These are phyloP conservation scores for Cyclotella atomus DNA, from an alignment of 108 stramenopile species.

Conservation along the genomic window DNA sequence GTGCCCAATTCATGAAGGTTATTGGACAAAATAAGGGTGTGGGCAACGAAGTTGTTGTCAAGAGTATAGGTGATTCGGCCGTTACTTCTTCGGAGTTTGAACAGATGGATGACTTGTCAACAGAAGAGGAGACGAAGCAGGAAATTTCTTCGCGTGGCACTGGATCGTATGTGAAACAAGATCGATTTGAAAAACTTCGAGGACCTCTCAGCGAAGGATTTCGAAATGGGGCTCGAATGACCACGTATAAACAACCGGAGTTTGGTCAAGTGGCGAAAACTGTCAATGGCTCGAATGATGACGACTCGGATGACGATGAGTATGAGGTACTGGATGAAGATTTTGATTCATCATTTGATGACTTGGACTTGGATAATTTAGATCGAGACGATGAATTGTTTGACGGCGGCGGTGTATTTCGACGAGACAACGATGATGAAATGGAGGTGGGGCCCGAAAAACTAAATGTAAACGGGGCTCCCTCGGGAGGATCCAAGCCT, in stretches of 20 bases:
- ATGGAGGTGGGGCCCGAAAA: conserved; percentile 6
- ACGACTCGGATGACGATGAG: neutral
- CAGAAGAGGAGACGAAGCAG: no score
- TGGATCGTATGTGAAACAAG: neutral
- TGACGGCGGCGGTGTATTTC: conserved; percentile 13
- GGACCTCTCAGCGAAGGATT: conserved; percentile 36
- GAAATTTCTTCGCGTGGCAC: no score
- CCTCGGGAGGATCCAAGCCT: neutral
- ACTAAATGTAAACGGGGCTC: neutral
- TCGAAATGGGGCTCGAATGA: conserved; percentile 34
- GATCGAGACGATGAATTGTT: neutral
- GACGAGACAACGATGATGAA: neutral
- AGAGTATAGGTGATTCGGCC: conserved; percentile 2
- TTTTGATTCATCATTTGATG: conserved; percentile 1
- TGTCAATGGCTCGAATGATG: neutral
- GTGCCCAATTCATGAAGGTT: conserved; percentile 21
- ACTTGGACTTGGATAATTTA: neutral
- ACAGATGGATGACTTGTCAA: neutral
- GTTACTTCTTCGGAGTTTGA: neutral
- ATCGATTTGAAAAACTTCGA: conserved; percentile 2
- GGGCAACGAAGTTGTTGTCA: neutral
- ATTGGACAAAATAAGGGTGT: neutral
- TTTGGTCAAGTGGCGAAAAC: neutral
- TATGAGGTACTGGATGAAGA: neutral
- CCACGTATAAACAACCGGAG: conserved; percentile 23